phyloP scores from a whole-genome alignment of 805 yeast genomes.

The Pichia heedii region DNA sequence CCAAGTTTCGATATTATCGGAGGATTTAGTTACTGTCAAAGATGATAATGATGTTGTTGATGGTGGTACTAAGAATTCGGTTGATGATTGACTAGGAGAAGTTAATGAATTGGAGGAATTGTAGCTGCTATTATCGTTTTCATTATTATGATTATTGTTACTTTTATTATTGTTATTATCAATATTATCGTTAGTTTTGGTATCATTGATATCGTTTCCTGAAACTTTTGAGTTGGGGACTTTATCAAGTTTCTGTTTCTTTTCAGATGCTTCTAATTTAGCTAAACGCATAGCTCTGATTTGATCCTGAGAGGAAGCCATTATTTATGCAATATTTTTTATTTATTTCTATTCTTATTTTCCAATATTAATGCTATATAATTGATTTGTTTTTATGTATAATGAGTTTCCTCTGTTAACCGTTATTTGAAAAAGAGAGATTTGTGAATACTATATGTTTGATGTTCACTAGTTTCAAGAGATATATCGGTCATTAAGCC shows the following conservation, averaged over 20 bases:
- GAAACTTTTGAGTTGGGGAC: not conserved
- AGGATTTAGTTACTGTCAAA: not conserved
- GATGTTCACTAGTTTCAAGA: no score
- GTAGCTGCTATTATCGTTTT: not conserved
- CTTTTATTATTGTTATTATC: not conserved
- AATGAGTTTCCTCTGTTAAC: no score
- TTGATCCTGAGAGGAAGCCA: constrained; percentile 12
- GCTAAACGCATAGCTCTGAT: constrained; percentile 44
- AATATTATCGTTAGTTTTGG: no score
- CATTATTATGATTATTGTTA: not conserved
- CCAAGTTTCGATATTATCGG: constrained; percentile 32
- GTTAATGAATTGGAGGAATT: not conserved
- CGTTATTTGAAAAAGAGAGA: no score
- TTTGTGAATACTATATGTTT: no score
- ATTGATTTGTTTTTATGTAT: no score
- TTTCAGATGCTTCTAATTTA: constrained; percentile 25
- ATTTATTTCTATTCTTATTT: no score
- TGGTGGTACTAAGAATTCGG: not conserved
- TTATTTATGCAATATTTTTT: not conserved
- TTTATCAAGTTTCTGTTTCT: constrained; percentile 3
- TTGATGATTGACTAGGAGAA: not conserved
- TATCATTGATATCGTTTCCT: not conserved
- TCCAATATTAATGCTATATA: no score
- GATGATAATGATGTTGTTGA: not conserved
- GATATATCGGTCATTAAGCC: no score